A percentile compares a stretch with the other conserved stretches of the same genome.
phyloP scores from a whole-genome alignment of 768 basidiomycete species.

The Boletus barrowsii region DNA sequence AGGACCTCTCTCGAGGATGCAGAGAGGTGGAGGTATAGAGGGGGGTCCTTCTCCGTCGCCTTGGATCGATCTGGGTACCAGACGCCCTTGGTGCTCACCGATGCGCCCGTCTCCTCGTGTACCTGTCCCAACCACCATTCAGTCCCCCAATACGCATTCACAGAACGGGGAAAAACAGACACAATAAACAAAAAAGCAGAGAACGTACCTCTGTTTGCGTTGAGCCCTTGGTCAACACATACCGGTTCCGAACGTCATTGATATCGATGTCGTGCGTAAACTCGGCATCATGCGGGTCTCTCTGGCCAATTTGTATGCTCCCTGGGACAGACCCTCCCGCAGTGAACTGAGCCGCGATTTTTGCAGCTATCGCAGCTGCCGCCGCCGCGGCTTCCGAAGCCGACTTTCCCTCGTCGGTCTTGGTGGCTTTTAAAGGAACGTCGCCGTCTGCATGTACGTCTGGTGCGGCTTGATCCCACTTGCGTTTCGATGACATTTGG shows the following conservation, averaged over 20 bases:
- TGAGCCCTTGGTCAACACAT: conserved; percentile 88
- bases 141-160: not conserved
- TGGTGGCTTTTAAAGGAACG: conserved; percentile 43
- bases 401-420: conserved; percentile 48
- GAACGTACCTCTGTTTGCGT: conserved; percentile 83
- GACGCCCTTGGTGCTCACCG: conserved; percentile 87
- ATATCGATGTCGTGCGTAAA: conserved; percentile 94
- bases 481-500: conserved; percentile 69
- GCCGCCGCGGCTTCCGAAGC: conserved; percentile 64
- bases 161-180: not conserved
- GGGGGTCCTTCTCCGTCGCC: conserved; percentile 90
- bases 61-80: conserved; percentile 95
- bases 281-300: conserved; percentile 73
- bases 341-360: conserved; percentile 87
- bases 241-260: conserved; percentile 93
- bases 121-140: conserved; percentile 53
- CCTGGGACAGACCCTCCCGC: conserved; percentile 39
- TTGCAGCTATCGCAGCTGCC: conserved; percentile 87
- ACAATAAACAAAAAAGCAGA: not conserved
- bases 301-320: conserved; percentile 43
- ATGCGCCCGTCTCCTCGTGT: conserved; percentile 87
- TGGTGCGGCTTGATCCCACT: conserved; percentile 70
- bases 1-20: conserved; percentile 66
- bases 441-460: conserved; percentile 42
- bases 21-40: conserved; percentile 90